These are phyloP conservation scores for Chaetomiaceae sp. DNA, from an alignment of 2,329 filamentous ascomycete genomes.

Conservation along the genomic window DNA sequence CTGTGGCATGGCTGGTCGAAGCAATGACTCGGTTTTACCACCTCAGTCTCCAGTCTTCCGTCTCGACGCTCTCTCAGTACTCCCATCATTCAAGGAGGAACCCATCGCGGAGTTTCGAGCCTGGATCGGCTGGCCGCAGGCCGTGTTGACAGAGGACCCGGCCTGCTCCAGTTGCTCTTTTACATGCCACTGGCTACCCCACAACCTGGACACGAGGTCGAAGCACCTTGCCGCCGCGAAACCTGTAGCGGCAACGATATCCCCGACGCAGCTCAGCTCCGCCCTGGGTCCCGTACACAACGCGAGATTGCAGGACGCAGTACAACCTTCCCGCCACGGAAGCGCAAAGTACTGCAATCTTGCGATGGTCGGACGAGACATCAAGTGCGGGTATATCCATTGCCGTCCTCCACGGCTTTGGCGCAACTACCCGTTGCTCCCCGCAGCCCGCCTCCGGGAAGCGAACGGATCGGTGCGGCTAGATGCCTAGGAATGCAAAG, in stretches of 20 bases:
- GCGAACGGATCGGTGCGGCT: constrained; percentile 8
- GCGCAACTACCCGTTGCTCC: not conserved
- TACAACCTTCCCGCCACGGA: not conserved
- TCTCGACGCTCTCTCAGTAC: too few relatives aligned
- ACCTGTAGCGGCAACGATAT: not conserved
- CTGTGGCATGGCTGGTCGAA: too few relatives aligned
- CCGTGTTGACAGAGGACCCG: not conserved
- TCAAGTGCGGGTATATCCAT: not conserved
- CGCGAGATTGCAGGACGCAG: not conserved
- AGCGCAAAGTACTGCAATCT: not conserved
- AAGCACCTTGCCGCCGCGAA: not conserved
- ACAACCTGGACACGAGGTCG: not conserved
- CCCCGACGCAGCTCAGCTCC: constrained; percentile 3
- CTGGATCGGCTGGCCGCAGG: not conserved
- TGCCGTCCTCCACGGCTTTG: constrained; percentile 4
- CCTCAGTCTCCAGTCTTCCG: too few relatives aligned
- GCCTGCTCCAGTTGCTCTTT: not conserved
- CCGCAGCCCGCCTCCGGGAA: not conserved
- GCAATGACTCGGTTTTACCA: too few relatives aligned
- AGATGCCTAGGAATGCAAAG: constrained; percentile 2
- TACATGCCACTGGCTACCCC: not conserved
- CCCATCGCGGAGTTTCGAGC: not conserved
- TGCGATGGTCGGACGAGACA: not conserved
- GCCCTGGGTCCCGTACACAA: not conserved
- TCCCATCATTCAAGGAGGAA: too few relatives aligned